These are phyloP conservation scores for Rhodosorus marinus DNA, from an alignment of 23 red algal genomes.

Conservation along the genomic window DNA sequence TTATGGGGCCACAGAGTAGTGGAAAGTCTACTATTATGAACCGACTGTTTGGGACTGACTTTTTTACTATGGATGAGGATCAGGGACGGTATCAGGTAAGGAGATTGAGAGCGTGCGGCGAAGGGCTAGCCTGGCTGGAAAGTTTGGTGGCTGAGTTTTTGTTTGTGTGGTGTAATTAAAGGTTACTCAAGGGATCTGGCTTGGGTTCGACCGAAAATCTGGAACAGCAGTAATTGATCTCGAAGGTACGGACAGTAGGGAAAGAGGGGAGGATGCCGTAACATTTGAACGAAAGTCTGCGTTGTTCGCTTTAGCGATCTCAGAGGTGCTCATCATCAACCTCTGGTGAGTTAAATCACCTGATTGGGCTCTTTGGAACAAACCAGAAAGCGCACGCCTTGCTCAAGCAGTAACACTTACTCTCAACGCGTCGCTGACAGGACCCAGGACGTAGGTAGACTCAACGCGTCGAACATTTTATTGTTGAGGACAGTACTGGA, in stretches of 20 bases:
- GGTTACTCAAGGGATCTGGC: slow-evolving; percentile 91
- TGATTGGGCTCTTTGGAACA: too few relatives aligned
- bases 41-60: slow-evolving; percentile 69
- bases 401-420: too few relatives aligned
- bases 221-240: slow-evolving; percentile 68
- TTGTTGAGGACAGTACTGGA: slow-evolving; percentile 86
- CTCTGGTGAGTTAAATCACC: too few relatives aligned
- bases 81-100: slow-evolving; percentile 76
- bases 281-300: slow-evolving; percentile 74
- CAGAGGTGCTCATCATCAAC: not conserved
- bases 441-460: slow-evolving; percentile 87
- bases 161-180: too few relatives aligned
- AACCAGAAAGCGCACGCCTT: too few relatives aligned
- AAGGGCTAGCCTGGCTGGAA: too few relatives aligned
- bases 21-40: slow-evolving; percentile 97
- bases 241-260: slow-evolving; percentile 90
- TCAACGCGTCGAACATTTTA: slow-evolving; percentile 76
- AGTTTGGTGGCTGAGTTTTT: too few relatives aligned
- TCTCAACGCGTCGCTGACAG: too few relatives aligned
- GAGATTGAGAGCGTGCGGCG: too few relatives aligned
- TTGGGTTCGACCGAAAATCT: slow-evolving; percentile 27
- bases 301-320: not conserved
- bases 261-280: slow-evolving; percentile 82
- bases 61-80: slow-evolving; percentile 78
- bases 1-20: slow-evolving; percentile 80